Evolutionary conservation across 352 stramenopile species (phyloP).

Genomic region (Globisporangium yorkense): DNA sequence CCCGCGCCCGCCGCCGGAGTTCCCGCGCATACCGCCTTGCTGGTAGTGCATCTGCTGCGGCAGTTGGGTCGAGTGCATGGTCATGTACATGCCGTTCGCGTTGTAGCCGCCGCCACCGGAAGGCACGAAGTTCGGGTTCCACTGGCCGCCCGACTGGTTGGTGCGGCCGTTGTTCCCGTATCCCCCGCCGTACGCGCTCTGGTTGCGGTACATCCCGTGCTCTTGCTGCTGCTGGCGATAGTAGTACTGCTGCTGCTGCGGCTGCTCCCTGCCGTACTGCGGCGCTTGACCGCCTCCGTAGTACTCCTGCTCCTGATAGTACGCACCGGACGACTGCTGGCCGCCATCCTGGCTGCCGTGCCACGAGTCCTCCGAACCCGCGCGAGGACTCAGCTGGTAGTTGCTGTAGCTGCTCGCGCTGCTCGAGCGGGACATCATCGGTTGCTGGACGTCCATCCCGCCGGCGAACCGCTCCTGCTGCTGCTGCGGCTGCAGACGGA

Average conservation of each 20-base stretch:
- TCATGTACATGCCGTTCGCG: constrained; percentile 50
- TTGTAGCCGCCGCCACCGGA: constrained; percentile 1
- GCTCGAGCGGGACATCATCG: constrained; percentile 32
- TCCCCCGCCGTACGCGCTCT: constrained; percentile 3
- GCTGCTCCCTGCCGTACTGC: constrained; percentile 6
- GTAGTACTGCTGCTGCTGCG: constrained; percentile 13
- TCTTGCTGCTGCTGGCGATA: constrained; percentile 34
- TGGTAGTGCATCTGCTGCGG: constrained; percentile 37
- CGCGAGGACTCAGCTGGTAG: constrained; percentile 40
- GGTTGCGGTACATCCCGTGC: constrained; percentile 15
- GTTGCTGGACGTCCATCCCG: constrained; percentile 17
- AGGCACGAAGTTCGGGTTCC: constrained; percentile 24
- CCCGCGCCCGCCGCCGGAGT: constrained; percentile 13
- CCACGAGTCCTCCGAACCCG: constrained; percentile 45
- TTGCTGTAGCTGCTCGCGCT: constrained; percentile 27
- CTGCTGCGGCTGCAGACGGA: constrained; percentile 17
- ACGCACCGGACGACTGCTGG: constrained; percentile 17
- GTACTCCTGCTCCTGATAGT: constrained; percentile 47
- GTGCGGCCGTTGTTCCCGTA: constrained; percentile 2
- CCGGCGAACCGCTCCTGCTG: constrained; percentile 17
- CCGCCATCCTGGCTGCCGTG: constrained; percentile 38
- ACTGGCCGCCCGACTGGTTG: constrained; percentile 20
- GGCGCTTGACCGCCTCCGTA: constrained; percentile 16
- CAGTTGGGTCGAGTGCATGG: constrained; percentile 21
- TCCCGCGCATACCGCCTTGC: constrained; percentile 27